Conservation (phyloP, 805 yeast species). For the Kuraishia hungarica region DNA sequence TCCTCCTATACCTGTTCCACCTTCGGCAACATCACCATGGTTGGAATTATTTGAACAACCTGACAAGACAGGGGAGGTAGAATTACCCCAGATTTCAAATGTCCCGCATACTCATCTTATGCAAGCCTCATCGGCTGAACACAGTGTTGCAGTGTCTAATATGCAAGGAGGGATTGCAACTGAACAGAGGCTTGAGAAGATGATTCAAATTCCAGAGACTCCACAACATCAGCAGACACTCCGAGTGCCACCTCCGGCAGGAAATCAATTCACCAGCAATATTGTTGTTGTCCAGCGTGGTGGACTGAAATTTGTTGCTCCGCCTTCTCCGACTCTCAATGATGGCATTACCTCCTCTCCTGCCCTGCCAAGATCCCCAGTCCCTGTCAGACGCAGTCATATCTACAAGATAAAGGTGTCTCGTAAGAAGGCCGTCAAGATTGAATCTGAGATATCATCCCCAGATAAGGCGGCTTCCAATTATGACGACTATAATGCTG, state of each 20-base stretch:
- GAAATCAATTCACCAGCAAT: not conserved
- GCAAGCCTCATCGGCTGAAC: not conserved
- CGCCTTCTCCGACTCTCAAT: not conserved
- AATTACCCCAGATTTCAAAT: not conserved
- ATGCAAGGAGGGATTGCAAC: not conserved
- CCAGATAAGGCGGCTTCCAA: not conserved
- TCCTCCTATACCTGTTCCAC: not conserved
- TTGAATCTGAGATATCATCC: not conserved
- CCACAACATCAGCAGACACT: not conserved
- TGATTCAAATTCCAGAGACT: not conserved
- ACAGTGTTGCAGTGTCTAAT: not conserved
- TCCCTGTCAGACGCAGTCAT: not conserved
- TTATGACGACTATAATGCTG: slow-evolving; percentile 20
- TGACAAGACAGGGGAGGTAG: not conserved
- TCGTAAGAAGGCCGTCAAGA: not conserved
- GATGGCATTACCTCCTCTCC: not conserved
- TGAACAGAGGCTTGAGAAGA: not conserved
- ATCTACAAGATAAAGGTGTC: not conserved
- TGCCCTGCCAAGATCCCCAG: not conserved
- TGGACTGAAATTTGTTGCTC: not conserved
- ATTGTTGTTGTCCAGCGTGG: not conserved
- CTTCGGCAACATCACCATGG: not conserved
- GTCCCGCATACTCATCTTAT: not conserved
- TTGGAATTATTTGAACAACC: not conserved
- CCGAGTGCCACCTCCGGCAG: not conserved